These are phyloP conservation scores for Xanthoconium stramineum DNA, from an alignment of 768 basidiomycete genomes.

Conservation along the genomic window DNA sequence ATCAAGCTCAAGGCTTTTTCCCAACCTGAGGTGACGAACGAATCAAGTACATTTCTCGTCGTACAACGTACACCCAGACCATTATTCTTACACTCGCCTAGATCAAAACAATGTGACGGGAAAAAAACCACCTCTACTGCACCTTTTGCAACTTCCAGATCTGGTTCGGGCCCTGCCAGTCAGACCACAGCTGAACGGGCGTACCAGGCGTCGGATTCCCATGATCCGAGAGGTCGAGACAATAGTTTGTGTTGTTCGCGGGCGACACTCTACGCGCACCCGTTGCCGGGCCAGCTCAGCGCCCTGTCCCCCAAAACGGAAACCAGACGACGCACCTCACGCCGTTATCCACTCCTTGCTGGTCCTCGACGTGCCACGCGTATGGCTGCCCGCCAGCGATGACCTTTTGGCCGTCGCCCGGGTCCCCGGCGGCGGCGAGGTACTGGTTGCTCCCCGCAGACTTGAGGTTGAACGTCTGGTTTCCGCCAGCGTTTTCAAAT, in stretches of 20 bases:
- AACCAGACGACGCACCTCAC: constrained; percentile 39
- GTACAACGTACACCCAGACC: no score
- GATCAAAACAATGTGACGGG: neutral
- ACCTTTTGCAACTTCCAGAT: constrained; percentile 37
- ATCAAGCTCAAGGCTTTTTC: no score
- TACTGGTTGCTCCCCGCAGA: constrained; percentile 40
- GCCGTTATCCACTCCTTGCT: constrained; percentile 29
- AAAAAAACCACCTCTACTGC: neutral
- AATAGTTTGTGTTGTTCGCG: constrained; percentile 37
- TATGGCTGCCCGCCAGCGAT: constrained; percentile 36
- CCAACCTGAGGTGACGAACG: no score
- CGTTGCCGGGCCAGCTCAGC: no score
- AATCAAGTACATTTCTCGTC: no score
- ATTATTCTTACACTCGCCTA: neutral
- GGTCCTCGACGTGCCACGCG: constrained; percentile 53
- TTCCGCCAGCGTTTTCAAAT: constrained; percentile 26
- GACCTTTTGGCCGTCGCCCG: constrained; percentile 38
- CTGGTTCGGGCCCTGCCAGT: constrained; percentile 51
- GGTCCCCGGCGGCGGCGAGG: constrained; percentile 34
- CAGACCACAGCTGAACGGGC: constrained; percentile 44
- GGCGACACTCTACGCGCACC: constrained; percentile 40
- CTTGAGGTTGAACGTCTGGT: constrained; percentile 40
- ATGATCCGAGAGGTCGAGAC: constrained; percentile 46
- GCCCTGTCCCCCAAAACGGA: neutral
- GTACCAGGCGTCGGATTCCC: constrained; percentile 46